Conservation (phyloP, 495 filamentous ascomycete species). For the Penicillium turbatum region DNA sequence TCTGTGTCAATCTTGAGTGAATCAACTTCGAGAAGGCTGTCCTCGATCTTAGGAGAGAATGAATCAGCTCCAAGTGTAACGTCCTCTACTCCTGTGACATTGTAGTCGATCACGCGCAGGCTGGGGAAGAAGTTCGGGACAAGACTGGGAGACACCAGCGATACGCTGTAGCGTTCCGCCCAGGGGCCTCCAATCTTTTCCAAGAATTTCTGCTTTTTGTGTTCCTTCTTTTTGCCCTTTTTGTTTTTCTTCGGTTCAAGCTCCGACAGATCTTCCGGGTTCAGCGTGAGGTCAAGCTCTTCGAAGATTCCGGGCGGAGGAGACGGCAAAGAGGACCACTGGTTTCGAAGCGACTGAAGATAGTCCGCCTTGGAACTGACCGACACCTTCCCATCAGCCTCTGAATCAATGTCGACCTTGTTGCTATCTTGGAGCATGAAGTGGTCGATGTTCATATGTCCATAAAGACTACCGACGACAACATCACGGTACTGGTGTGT, state of each 20-base stretch:
- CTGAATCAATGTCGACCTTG: constrained; percentile 54
- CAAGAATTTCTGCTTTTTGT: constrained; percentile 52
- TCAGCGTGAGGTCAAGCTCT: constrained; percentile 13
- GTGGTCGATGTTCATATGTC: constrained; percentile 99
- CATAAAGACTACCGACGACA: constrained; percentile 71
- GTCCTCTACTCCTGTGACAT: constrained; percentile 73
- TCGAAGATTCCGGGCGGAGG: constrained; percentile 35
- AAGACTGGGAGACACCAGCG: constrained; percentile 75
- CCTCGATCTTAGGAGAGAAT: neutral
- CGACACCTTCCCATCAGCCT: constrained; percentile 39
- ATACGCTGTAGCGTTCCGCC: constrained; percentile 79
- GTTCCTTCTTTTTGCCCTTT: constrained; percentile 43
- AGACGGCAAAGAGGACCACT: constrained; percentile 71
- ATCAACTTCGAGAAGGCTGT: constrained; percentile 12
- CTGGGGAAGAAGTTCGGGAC: constrained; percentile 93
- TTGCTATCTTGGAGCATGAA: constrained; percentile 88
- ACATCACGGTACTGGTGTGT: constrained; percentile 86
- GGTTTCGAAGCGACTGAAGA: constrained; percentile 67
- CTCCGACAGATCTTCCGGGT: neutral
- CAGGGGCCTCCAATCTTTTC: constrained; percentile 71
- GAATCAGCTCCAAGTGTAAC: constrained; percentile 34
- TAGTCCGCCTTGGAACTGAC: constrained; percentile 68
- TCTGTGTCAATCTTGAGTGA: constrained; percentile 1
- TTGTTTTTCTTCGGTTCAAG: constrained; percentile 31
- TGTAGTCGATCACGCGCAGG: constrained; percentile 85